phyloP scores from a whole-genome alignment of 352 stramenopile genomes.

The Phytophthora pluvialis region DNA sequence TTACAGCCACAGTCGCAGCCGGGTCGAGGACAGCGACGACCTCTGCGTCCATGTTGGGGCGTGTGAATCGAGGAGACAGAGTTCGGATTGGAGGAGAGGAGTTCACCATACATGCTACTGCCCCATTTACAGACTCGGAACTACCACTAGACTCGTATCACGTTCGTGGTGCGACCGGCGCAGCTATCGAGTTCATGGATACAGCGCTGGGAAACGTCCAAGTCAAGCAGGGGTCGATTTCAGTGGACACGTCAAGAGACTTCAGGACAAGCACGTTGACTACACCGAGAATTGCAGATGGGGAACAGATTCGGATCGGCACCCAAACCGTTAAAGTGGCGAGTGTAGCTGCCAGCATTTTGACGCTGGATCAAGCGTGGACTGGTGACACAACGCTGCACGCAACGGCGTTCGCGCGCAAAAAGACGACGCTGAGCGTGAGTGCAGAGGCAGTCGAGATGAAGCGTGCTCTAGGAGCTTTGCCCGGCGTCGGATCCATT shows the following conservation, averaged over 20 bases:
- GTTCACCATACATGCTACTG: conserved; percentile 69
- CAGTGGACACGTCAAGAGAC: conserved; percentile 53
- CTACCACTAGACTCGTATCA: conserved; percentile 78
- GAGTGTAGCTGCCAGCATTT: conserved; percentile 25
- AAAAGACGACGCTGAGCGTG: conserved; percentile 64
- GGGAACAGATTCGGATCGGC: conserved; percentile 70
- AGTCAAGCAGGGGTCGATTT: conserved; percentile 40
- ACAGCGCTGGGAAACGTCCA: conserved; percentile 72
- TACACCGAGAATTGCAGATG: conserved; percentile 33
- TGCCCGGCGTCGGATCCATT: conserved; percentile 64
- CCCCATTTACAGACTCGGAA: conserved; percentile 71
- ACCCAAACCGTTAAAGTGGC: conserved; percentile 52
- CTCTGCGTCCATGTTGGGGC: conserved; percentile 56
- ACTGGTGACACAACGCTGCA: conserved; percentile 41
- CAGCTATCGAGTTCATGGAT: conserved; percentile 63
- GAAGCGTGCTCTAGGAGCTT: conserved; percentile 43
- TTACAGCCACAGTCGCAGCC: conserved; percentile 50
- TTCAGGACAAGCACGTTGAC: too few species aligned
- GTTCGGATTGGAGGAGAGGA: conserved; percentile 61
- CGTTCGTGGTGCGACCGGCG: conserved; percentile 45
- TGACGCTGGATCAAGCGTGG: conserved; percentile 62
- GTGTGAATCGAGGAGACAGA: conserved; percentile 70
- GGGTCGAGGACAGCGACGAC: conserved; percentile 61
- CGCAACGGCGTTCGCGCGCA: conserved; percentile 69
- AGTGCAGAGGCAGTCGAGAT: conserved; percentile 64